phyloP scores from a whole-genome alignment of 73 alveolate species.

The Paramecium sexaurelia region DNA sequence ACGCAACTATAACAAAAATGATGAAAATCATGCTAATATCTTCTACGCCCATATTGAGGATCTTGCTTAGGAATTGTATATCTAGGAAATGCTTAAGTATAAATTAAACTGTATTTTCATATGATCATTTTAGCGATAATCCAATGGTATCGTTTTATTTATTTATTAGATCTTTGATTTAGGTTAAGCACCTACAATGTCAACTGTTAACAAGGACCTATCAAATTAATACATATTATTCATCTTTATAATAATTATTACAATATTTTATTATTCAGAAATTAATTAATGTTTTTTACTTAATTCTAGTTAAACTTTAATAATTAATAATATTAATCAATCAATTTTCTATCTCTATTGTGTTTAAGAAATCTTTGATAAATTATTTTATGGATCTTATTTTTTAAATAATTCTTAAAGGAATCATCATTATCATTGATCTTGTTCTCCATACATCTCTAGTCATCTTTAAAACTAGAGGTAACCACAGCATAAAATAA shows the following conservation, averaged over 20 bases:
- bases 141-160: background rate
- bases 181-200: slow-evolving; percentile 1
- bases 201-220: background rate
- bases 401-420: slow-evolving; percentile 30
- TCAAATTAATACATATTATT: background rate
- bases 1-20: slow-evolving; percentile 3
- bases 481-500: slow-evolving; percentile 61
- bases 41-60: slow-evolving; percentile 14
- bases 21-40: slow-evolving; percentile 54
- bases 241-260: background rate
- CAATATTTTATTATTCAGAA: background rate
- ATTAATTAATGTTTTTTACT: too few species aligned
- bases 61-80: background rate
- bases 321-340: background rate
- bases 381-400: slow-evolving; percentile 38
- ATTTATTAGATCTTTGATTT: background rate
- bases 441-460: slow-evolving; percentile 68
- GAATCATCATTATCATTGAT: slow-evolving; percentile 62
- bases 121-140: background rate
- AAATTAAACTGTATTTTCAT: background rate
- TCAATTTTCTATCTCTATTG: background rate
- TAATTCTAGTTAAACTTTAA: too few species aligned
- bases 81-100: background rate
- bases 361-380: slow-evolving; percentile 46
- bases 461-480: slow-evolving; percentile 47